Percentiles rank a stretch among this genome's conserved stretches.
Conservation (phyloP, 2,329 filamentous ascomycete genomes). For the Xylaria sp. region DNA sequence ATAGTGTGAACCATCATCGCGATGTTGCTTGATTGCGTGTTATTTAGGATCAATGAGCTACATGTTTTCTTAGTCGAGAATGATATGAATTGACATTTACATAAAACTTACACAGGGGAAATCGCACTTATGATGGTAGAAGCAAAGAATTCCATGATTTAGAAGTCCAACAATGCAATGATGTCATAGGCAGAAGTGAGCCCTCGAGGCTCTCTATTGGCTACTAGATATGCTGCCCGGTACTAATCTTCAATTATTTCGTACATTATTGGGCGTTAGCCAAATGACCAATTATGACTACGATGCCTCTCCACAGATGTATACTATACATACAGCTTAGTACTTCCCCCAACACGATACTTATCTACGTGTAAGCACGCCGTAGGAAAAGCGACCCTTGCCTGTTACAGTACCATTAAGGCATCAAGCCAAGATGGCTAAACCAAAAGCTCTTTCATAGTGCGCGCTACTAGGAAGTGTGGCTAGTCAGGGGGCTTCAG, state of each 20-base stretch:
- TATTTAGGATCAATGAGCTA: too few relatives aligned
- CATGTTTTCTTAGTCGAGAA: background rate
- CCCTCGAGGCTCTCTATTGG: background rate
- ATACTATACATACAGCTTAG: constrained; percentile 14
- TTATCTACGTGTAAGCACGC: constrained; percentile 1
- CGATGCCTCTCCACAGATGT: constrained; percentile 1
- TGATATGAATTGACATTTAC: background rate
- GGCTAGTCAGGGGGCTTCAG: constrained; percentile 10
- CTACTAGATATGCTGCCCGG: too few relatives aligned
- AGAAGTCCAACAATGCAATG: background rate
- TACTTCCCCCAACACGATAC: constrained; percentile 19
- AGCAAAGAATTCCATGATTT: background rate
- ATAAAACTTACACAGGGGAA: background rate
- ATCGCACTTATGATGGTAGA: background rate
- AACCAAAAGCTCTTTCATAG: constrained; percentile 7
- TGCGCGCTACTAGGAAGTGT: constrained; percentile 4
- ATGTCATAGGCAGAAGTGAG: constrained; percentile 20
- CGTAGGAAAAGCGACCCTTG: constrained; percentile 7
- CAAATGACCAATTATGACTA: background rate
- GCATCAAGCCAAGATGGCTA: constrained; percentile 12
- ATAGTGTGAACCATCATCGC: too few relatives aligned
- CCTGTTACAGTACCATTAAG: constrained; percentile 19
- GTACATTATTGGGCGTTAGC: constrained; percentile 11
- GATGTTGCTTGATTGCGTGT: too few relatives aligned
- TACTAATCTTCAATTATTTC: background rate